Conservation (phyloP, 2,329 filamentous ascomycete genomes). For the Aureobasidium musti region DNA sequence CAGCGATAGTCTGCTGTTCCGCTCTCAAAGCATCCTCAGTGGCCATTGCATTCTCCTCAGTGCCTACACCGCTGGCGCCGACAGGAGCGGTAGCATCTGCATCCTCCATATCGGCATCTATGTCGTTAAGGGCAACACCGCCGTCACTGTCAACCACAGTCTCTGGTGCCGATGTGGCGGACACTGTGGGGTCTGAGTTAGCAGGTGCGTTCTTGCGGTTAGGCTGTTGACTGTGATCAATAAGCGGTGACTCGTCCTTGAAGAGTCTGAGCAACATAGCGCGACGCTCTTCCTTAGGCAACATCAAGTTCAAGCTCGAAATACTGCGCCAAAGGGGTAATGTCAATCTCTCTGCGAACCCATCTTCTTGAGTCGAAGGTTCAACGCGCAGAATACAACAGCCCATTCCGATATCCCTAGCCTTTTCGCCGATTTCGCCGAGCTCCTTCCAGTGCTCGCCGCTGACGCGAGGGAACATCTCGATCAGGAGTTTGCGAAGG, state of each 20-base stretch:
- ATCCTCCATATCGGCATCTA: constrained; percentile 41
- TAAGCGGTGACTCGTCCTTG: constrained; percentile 81
- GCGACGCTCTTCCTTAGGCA: constrained; percentile 91
- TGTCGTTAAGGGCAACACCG: constrained; percentile 31
- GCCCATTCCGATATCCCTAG: constrained; percentile 79
- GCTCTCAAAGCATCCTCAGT: constrained; percentile 45
- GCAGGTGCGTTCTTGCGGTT: constrained; percentile 1
- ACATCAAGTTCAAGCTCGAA: constrained; percentile 91
- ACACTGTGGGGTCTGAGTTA: neutral
- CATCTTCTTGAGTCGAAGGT: constrained; percentile 54
- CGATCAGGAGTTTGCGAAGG: constrained; percentile 76
- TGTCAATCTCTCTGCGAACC: constrained; percentile 74
- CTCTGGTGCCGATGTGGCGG: constrained; percentile 38
- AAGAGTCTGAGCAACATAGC: constrained; percentile 90
- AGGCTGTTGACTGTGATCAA: constrained; percentile 59
- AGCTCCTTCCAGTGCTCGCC: constrained; percentile 73
- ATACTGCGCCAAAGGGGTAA: constrained; percentile 93
- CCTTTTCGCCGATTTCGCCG: constrained; percentile 83
- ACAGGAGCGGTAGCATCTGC: constrained; percentile 31
- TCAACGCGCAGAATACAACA: constrained; percentile 88
- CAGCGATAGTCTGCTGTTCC: constrained; percentile 46
- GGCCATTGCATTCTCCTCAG: constrained; percentile 45
- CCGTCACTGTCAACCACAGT: constrained; percentile 33
- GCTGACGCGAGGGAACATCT: constrained; percentile 93
- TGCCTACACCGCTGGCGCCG: constrained; percentile 34